These are phyloP conservation scores for Populus davidiana DNA, from an alignment of 345 rosid species.

Conservation along the genomic window DNA sequence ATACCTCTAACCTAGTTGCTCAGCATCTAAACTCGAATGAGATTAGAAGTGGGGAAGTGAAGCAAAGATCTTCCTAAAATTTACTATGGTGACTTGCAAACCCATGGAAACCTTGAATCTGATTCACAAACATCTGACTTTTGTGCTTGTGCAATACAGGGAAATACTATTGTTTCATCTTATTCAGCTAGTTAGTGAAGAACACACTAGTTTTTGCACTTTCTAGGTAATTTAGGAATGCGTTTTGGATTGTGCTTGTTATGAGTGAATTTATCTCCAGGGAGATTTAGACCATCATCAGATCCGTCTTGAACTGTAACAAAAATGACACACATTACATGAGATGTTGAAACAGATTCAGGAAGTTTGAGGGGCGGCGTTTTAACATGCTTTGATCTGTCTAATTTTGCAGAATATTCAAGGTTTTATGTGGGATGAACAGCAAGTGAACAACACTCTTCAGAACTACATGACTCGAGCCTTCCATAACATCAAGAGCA, in stretches of 20 bases:
- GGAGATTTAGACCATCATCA: neutral
- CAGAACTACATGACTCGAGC: constrained; percentile 84
- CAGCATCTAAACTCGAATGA: neutral
- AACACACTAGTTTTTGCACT: neutral
- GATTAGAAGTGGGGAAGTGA: neutral
- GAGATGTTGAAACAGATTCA: neutral
- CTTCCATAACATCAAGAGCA: constrained; percentile 77
- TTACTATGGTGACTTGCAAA: neutral
- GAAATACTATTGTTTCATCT: neutral
- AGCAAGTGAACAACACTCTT: constrained; percentile 72
- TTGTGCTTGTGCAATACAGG: neutral
- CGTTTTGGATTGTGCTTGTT: neutral
- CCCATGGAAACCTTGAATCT: neutral
- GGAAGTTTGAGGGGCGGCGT: neutral
- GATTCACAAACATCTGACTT: neutral
- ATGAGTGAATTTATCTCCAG: neutral
- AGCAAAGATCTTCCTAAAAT: neutral
- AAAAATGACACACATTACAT: neutral
- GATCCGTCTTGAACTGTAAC: neutral
- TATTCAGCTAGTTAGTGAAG: neutral
- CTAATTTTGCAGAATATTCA: constrained; percentile 74
- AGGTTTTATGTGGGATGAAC: constrained; percentile 99
- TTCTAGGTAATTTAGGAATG: neutral
- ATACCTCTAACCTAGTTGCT: neutral
- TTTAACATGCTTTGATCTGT: neutral